Conservation (phyloP, 2,329 filamentous ascomycete species). For the Mycosphaerella sp. region DNA sequence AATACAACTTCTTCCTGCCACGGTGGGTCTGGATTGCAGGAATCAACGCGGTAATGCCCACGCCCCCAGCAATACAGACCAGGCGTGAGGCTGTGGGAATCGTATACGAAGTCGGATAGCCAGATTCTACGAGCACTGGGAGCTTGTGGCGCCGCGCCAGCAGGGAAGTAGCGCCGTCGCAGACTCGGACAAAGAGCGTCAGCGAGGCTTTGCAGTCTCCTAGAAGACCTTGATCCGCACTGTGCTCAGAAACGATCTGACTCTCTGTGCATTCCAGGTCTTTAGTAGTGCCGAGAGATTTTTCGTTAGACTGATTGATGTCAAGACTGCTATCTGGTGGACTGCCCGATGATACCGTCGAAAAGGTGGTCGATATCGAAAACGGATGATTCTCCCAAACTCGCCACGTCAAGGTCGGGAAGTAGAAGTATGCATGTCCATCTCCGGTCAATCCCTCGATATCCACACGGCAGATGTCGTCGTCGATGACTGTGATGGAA, state of each 20-base stretch:
- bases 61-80: slow-evolving; percentile 45
- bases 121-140: slow-evolving; percentile 37
- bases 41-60: slow-evolving; percentile 45
- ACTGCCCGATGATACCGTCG: neutral
- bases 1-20: slow-evolving; percentile 35
- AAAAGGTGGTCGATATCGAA: slow-evolving; percentile 34
- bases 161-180: slow-evolving; percentile 32
- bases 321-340: neutral
- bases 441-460: slow-evolving; percentile 38
- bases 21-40: slow-evolving; percentile 32
- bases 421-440: slow-evolving; percentile 45
- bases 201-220: slow-evolving; percentile 20
- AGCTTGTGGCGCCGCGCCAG: slow-evolving; percentile 21
- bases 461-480: slow-evolving; percentile 39
- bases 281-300: slow-evolving; percentile 1
- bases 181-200: slow-evolving; percentile 37
- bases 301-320: neutral
- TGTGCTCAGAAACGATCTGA: neutral
- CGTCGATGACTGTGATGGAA: slow-evolving; percentile 33
- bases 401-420: slow-evolving; percentile 41
- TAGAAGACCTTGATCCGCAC: neutral
- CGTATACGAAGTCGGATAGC: slow-evolving; percentile 29
- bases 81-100: slow-evolving; percentile 22
- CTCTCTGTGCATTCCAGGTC: neutral
- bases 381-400: slow-evolving; percentile 54